These are phyloP conservation scores for Novymonas esmeraldas DNA, from an alignment of 208 protist species.

Conservation along the genomic window DNA sequence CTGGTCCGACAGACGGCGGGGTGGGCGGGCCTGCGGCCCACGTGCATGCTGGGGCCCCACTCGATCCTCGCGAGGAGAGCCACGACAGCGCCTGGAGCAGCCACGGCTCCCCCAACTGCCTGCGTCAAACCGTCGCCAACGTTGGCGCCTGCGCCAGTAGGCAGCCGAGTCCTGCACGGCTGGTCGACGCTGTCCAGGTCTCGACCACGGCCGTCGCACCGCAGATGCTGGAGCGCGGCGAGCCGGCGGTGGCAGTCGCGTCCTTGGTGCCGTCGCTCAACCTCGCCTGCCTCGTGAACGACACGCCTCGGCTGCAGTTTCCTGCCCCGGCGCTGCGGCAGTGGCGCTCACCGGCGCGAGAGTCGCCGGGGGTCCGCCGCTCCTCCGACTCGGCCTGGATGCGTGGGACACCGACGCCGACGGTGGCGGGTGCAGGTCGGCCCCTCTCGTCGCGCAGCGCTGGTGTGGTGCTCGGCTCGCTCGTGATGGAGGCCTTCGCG, in stretches of 20 bases:
- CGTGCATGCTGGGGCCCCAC: neutral
- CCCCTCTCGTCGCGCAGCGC: neutral
- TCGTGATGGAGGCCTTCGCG: neutral
- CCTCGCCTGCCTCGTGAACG: neutral
- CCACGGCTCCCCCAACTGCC: conserved; percentile 7
- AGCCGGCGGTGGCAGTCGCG: neutral
- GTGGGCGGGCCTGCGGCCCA: neutral
- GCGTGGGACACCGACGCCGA: neutral
- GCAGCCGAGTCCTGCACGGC: conserved; percentile 1
- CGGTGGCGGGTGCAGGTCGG: neutral
- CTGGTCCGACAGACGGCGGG: neutral
- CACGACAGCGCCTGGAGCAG: conserved; percentile 12
- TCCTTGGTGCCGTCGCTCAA: neutral
- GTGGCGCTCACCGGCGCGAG: neutral
- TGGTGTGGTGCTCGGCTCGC: neutral
- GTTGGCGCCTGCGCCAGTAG: neutral
- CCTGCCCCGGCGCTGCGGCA: neutral
- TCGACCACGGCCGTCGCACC: neutral
- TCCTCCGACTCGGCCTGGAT: conserved; percentile 10
- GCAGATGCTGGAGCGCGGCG: neutral
- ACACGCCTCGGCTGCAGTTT: neutral
- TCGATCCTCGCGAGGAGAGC: neutral
- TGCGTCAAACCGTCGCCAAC: conserved; percentile 11
- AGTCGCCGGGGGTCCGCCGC: conserved; percentile 2
- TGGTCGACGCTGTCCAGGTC: neutral